phyloP scores from a whole-genome alignment of 129 eudicot species.

The Flaveria ramosissima region DNA sequence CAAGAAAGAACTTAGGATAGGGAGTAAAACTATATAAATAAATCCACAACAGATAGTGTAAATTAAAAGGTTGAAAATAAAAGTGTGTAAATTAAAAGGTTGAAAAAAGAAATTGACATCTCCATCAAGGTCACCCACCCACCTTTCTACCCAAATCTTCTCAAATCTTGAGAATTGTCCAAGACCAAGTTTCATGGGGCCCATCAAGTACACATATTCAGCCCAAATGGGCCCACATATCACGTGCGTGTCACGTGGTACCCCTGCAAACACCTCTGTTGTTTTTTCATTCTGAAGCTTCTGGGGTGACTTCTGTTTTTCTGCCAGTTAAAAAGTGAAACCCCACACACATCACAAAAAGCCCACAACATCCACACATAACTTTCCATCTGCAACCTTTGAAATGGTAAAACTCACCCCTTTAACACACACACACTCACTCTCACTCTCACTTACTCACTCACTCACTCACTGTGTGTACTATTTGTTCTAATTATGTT shows the following conservation, averaged over 20 bases:
- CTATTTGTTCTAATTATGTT: constrained; percentile 24
- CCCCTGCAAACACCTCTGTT: constrained; percentile 43
- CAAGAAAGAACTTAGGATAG: too few species aligned
- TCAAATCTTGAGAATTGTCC: constrained; percentile 44
- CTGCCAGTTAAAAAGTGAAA: constrained; percentile 44
- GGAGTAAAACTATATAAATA: too few species aligned
- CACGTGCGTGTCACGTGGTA: constrained; percentile 50
- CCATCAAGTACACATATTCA: constrained; percentile 46
- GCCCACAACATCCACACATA: constrained; percentile 47
- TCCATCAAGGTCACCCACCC: too few species aligned
- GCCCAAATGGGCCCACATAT: constrained; percentile 32
- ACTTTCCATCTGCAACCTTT: constrained; percentile 50
- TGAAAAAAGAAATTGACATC: too few species aligned
- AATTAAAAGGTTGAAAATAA: too few species aligned
- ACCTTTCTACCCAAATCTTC: constrained; percentile 39
- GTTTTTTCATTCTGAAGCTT: constrained; percentile 42
- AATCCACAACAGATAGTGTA: too few species aligned
- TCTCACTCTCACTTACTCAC: constrained; percentile 31
- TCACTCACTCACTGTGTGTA: constrained; percentile 38
- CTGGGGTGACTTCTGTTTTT: constrained; percentile 46
- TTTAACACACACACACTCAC: constrained; percentile 7
- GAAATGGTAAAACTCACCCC: constrained; percentile 45
- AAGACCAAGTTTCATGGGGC: constrained; percentile 38
- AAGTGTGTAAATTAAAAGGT: too few species aligned
- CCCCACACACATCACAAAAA: constrained; percentile 47